Evolutionary conservation across 208 protist species (phyloP).

Genomic region (Angomonas deanei): DNA sequence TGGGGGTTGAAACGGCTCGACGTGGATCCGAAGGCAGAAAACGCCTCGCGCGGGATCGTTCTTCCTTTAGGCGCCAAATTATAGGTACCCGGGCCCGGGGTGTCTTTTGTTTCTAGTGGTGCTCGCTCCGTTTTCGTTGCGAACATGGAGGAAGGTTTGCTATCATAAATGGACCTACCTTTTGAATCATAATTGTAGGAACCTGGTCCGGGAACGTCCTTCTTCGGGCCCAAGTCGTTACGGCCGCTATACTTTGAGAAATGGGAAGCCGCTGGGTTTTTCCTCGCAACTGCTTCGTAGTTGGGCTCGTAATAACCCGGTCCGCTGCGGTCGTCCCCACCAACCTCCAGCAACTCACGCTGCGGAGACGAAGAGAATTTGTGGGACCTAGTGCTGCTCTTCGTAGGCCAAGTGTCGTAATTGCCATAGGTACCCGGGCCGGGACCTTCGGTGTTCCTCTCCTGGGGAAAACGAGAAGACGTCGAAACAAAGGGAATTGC

Average conservation of each 20-base stretch:
- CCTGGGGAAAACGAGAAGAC: slow-evolving; percentile 38
- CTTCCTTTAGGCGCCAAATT: slow-evolving; percentile 14
- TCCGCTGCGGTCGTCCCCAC: slow-evolving; percentile 5
- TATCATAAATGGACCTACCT: slow-evolving; percentile 20
- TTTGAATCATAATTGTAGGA: slow-evolving; percentile 39
- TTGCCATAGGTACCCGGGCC: slow-evolving; percentile 67
- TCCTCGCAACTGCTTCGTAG: slow-evolving; percentile 28
- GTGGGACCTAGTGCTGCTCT: slow-evolving; percentile 18
- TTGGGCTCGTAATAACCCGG: slow-evolving; percentile 60
- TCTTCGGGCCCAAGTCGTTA: slow-evolving; percentile 16
- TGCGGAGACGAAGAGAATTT: slow-evolving; percentile 16
- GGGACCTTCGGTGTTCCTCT: slow-evolving; percentile 22
- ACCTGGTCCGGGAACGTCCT: slow-evolving; percentile 60
- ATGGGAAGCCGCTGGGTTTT: slow-evolving; percentile 30
- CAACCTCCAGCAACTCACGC: neutral
- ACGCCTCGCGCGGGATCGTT: slow-evolving; percentile 15
- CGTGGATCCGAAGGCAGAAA: slow-evolving; percentile 64
- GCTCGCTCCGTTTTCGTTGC: slow-evolving; percentile 52
- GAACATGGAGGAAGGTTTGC: slow-evolving; percentile 82
- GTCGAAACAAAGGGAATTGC: slow-evolving; percentile 65
- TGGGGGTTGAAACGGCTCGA: slow-evolving; percentile 30
- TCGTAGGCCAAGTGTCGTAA: slow-evolving; percentile 15
- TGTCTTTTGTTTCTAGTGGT: slow-evolving; percentile 11
- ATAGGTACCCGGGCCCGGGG: slow-evolving; percentile 76
- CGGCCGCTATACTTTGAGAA: slow-evolving; percentile 55